These are phyloP conservation scores for Herpomyces periplanetae DNA, from an alignment of 2,329 filamentous ascomycete genomes.

Conservation along the genomic window DNA sequence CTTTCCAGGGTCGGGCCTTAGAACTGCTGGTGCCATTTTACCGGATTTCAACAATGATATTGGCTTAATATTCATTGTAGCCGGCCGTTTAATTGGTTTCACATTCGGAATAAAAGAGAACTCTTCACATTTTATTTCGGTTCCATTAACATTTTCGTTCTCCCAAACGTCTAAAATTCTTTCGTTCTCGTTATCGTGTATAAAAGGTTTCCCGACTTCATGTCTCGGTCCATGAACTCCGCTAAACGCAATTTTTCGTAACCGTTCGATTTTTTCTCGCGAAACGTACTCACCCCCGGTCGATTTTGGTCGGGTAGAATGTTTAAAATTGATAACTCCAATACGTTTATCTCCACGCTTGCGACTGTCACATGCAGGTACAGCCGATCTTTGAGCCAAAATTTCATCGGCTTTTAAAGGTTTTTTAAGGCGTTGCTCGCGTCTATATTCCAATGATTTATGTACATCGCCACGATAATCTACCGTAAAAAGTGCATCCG, in stretches of 20 bases:
- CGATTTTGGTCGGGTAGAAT: slow-evolving; percentile 25
- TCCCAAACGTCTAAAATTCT: slow-evolving; percentile 12
- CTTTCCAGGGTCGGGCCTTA: slow-evolving; percentile 36
- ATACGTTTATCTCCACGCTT: slow-evolving; percentile 28
- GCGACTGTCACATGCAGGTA: slow-evolving; percentile 34
- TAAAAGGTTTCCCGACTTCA: too few relatives aligned
- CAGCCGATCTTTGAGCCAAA: slow-evolving; percentile 37
- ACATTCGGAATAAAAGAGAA: slow-evolving; percentile 22
- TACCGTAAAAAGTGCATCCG: slow-evolving; percentile 46
- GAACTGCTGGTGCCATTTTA: slow-evolving; percentile 35
- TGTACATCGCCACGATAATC: too few relatives aligned
- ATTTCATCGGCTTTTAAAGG: slow-evolving; percentile 67
- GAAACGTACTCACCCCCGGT: slow-evolving; percentile 40
- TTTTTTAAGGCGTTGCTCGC: slow-evolving; percentile 26
- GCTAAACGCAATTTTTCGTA: slow-evolving; percentile 35
- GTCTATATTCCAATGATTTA: too few relatives aligned
- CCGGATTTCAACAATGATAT: slow-evolving; percentile 48
- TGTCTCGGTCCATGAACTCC: too few relatives aligned
- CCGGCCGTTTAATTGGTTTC: slow-evolving; percentile 25
- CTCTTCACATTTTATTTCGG: too few relatives aligned
- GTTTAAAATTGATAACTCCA: slow-evolving; percentile 28
- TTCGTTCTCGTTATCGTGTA: too few relatives aligned
- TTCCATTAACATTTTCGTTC: too few relatives aligned
- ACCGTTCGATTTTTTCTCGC: slow-evolving; percentile 36
- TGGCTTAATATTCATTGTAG: slow-evolving; percentile 32